These are phyloP conservation scores for Hypholoma sublateritium DNA, from an alignment of 768 basidiomycete species.

Conservation along the genomic window DNA sequence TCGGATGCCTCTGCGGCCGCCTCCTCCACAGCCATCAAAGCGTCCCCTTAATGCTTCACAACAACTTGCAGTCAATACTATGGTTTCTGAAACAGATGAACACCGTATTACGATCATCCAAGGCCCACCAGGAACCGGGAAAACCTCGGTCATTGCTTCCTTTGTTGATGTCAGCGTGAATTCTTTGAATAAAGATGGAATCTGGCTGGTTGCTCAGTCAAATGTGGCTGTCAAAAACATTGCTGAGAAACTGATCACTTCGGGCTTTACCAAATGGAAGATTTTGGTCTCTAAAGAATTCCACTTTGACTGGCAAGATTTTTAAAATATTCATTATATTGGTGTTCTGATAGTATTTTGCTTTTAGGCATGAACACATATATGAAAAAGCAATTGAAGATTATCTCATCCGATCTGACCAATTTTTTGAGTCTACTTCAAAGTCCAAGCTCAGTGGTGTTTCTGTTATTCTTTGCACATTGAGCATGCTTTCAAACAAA, in stretches of 20 bases:
- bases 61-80: slow-evolving; percentile 44
- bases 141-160: slow-evolving; percentile 70
- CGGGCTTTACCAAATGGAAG: slow-evolving; percentile 55
- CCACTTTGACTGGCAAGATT: slow-evolving; percentile 56
- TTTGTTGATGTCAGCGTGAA: slow-evolving; percentile 51
- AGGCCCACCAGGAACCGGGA: slow-evolving; percentile 70
- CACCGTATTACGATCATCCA: slow-evolving; percentile 45
- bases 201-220: slow-evolving; percentile 84
- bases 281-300: slow-evolving; percentile 74
- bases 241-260: slow-evolving; percentile 69
- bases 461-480: slow-evolving; percentile 71
- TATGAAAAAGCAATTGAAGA: slow-evolving; percentile 44
- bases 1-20: no score
- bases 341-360: background rate
- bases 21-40: background rate
- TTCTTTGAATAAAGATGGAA: slow-evolving; percentile 38
- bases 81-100: slow-evolving; percentile 38
- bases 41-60: slow-evolving; percentile 45
- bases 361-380: slow-evolving; percentile 76
- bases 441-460: slow-evolving; percentile 31
- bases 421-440: slow-evolving; percentile 25
- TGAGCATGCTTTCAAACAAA: slow-evolving; percentile 67
- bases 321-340: background rate
- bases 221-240: slow-evolving; percentile 92
- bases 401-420: slow-evolving; percentile 54